These are phyloP conservation scores for Fusarium tuaranense DNA, from an alignment of 2,329 filamentous ascomycete genomes.

Conservation along the genomic window DNA sequence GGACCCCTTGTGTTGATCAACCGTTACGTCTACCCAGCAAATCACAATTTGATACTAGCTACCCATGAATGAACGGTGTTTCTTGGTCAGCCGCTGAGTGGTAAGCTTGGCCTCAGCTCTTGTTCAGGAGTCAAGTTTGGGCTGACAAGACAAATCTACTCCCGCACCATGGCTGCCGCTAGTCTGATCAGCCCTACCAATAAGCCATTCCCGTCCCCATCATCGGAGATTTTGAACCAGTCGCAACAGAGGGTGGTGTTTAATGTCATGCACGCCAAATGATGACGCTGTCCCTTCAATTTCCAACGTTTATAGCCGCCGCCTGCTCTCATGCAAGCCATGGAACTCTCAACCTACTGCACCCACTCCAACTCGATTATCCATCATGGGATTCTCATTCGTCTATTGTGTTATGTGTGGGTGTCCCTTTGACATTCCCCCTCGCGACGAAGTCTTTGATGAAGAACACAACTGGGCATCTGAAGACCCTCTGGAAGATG, in stretches of 20 bases:
- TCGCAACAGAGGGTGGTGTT: neutral
- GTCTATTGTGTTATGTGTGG: slow-evolving; percentile 15
- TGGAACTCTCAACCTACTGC: neutral
- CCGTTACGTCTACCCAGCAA: neutral
- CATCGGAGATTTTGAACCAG: neutral
- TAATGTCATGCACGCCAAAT: neutral
- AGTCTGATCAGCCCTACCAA: neutral
- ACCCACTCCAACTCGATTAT: neutral
- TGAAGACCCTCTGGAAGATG: slow-evolving; percentile 5
- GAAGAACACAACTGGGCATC: neutral
- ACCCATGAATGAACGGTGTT: neutral
- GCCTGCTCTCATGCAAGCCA: neutral
- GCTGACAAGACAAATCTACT: neutral
- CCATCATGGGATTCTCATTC: neutral
- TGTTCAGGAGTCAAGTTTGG: neutral
- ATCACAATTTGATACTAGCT: neutral
- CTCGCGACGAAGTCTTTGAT: neutral
- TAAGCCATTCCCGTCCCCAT: neutral
- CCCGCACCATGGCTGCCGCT: neutral
- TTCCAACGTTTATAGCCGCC: neutral
- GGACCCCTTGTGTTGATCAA: neutral
- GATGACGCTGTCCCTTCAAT: slow-evolving; percentile 3
- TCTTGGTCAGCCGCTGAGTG: neutral
- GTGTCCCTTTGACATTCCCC: slow-evolving; percentile 15
- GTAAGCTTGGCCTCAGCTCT: neutral